Conservation (phyloP, 148 eudicot species). For the Rhododendron vialii region DNA sequence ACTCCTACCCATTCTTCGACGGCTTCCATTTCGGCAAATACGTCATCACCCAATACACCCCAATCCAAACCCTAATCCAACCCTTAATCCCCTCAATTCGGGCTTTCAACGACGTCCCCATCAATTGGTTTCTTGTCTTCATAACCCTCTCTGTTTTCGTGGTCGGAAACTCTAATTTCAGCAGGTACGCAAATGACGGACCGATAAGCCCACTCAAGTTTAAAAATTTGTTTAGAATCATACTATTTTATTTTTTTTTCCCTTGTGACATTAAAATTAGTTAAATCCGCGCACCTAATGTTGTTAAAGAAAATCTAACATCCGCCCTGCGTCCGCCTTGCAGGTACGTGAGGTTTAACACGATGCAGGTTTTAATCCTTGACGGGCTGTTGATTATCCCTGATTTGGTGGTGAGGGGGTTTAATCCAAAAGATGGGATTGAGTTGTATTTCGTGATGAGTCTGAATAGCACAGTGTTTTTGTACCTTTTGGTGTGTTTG, state of each 20-base stretch:
- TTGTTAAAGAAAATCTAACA: no score
- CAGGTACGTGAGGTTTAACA: slow-evolving; percentile 65
- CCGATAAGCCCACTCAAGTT: not conserved
- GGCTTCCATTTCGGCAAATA: slow-evolving; percentile 85
- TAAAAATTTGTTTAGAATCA: not conserved
- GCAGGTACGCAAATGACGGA: slow-evolving; percentile 22
- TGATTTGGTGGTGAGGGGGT: slow-evolving; percentile 70
- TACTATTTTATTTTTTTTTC: no score
- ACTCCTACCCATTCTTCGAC: slow-evolving; percentile 92
- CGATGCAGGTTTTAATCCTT: slow-evolving; percentile 91
- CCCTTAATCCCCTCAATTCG: slow-evolving; percentile 76
- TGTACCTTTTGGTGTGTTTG: slow-evolving; percentile 75
- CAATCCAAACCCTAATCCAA: slow-evolving; percentile 60
- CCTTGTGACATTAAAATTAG: no score
- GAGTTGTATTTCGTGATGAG: slow-evolving; percentile 93
- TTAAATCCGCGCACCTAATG: no score
- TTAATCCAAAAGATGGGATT: slow-evolving; percentile 63
- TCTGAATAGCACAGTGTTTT: slow-evolving; percentile 83
- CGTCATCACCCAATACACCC: slow-evolving; percentile 63
- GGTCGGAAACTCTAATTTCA: slow-evolving; percentile 79
- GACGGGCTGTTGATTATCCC: slow-evolving; percentile 87
- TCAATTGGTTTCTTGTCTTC: slow-evolving; percentile 74
- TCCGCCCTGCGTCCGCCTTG: not conserved
- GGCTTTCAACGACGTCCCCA: slow-evolving; percentile 80
- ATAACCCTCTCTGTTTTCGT: slow-evolving; percentile 76